phyloP scores from a whole-genome alignment of 441 rosid genomes.

The Isatis lusitanica region DNA sequence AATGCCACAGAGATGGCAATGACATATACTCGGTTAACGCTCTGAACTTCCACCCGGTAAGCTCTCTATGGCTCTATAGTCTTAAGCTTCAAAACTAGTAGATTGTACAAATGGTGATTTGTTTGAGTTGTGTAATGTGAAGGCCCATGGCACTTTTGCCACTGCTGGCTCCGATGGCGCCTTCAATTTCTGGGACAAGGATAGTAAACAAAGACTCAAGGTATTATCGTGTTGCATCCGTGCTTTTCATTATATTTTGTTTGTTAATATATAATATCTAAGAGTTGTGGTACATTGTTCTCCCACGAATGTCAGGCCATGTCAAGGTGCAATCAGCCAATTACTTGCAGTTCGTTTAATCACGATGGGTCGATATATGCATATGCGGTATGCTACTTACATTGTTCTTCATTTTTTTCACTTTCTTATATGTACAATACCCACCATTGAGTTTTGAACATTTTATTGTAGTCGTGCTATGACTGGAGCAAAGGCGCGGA shows the following conservation, averaged over 20 bases:
- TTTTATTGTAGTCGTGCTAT: slow-evolving; percentile 60
- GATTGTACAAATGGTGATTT: slow-evolving; percentile 4
- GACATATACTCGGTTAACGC: slow-evolving; percentile 92
- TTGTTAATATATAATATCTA: neutral
- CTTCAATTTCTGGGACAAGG: slow-evolving; percentile 98
- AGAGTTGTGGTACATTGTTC: neutral
- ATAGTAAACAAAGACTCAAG: slow-evolving; percentile 95
- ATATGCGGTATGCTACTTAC: slow-evolving; percentile 54
- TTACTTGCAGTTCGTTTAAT: slow-evolving; percentile 88
- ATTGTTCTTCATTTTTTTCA: neutral
- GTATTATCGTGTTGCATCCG: slow-evolving; percentile 35
- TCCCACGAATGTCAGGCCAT: slow-evolving; percentile 67
- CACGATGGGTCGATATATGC: slow-evolving; percentile 89
- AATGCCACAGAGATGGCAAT: slow-evolving; percentile 86
- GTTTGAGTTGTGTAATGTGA: slow-evolving; percentile 16
- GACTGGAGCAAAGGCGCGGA: slow-evolving; percentile 99
- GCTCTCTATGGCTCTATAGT: slow-evolving; percentile 25
- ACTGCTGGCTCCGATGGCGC: slow-evolving; percentile 99
- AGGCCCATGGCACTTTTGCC: slow-evolving; percentile 94
- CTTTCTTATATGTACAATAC: neutral
- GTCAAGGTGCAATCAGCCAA: slow-evolving; percentile 81
- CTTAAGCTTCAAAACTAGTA: slow-evolving; percentile 3
- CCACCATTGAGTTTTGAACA: neutral
- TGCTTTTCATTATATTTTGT: neutral
- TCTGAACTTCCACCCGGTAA: slow-evolving; percentile 92